Percentiles rank a stretch among this genome's conserved stretches.
These are phyloP conservation scores for Blumeriella jaapii DNA, from an alignment of 2,329 filamentous ascomycete species.

Conservation along the genomic window DNA sequence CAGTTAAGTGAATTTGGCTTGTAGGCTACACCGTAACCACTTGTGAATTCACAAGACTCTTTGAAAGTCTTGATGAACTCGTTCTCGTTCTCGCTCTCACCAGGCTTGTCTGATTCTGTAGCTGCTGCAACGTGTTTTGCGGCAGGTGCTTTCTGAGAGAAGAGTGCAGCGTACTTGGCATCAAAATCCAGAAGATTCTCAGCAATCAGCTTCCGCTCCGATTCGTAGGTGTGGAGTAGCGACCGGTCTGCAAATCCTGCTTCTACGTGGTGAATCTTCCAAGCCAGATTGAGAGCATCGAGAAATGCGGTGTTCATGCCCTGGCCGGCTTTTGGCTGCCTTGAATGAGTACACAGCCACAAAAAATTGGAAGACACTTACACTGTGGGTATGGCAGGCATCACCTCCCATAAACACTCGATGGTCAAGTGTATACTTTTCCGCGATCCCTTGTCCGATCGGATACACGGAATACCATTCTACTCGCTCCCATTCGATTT, in stretches of 20 bases:
- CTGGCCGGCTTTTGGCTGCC: constrained; percentile 64
- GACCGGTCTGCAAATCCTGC: constrained; percentile 64
- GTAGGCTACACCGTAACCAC: constrained; percentile 83
- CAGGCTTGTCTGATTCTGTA: constrained; percentile 29
- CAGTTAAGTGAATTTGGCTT: constrained; percentile 75
- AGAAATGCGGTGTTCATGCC: constrained; percentile 74
- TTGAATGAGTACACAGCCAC: constrained; percentile 37
- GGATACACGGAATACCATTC: constrained; percentile 71
- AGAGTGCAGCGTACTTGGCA: constrained; percentile 78
- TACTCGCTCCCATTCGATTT: constrained; percentile 53
- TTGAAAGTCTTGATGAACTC: constrained; percentile 87
- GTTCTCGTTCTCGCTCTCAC: constrained; percentile 47
- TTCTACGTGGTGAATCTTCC: constrained; percentile 92
- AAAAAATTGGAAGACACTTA: constrained; percentile 36
- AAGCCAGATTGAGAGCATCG: constrained; percentile 80
- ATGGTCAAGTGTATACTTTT: constrained; percentile 54
- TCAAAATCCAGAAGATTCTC: constrained; percentile 80
- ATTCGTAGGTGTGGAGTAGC: constrained; percentile 74
- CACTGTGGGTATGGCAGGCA: constrained; percentile 69
- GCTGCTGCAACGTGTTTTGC: constrained; percentile 63
- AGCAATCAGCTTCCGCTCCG: constrained; percentile 73
- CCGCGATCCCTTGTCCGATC: constrained; percentile 62
- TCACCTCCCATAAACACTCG: constrained; percentile 66
- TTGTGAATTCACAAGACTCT: constrained; percentile 82
- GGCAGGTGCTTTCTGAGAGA: constrained; percentile 66